A percentile compares a stretch with the other conserved stretches of the same genome.
Evolutionary conservation across 495 filamentous ascomycete species (phyloP).

Genomic region (Lentithecium fluviatile): DNA sequence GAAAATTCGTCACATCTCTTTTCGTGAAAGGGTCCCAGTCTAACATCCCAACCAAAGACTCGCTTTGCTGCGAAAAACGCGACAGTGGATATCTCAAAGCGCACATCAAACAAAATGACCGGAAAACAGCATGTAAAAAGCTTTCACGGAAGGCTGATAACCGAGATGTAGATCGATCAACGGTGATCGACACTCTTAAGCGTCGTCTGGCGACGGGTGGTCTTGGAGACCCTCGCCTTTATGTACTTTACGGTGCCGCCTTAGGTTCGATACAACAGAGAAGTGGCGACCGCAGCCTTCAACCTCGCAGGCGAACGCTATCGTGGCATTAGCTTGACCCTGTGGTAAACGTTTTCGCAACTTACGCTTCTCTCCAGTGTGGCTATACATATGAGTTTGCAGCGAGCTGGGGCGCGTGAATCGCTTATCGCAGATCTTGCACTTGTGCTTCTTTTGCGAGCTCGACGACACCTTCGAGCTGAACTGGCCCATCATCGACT

Average conservation of each 20-base stretch:
- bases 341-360: slow-evolving; percentile 33
- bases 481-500: slow-evolving; percentile 98
- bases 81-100: slow-evolving; percentile 36
- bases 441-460: slow-evolving; percentile 99
- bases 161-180: background rate
- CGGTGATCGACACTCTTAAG: slow-evolving; percentile 7
- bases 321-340: slow-evolving; percentile 42
- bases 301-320: slow-evolving; percentile 91
- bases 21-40: slow-evolving; percentile 20
- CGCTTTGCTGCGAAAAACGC: slow-evolving; percentile 27
- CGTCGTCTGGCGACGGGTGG: slow-evolving; percentile 44
- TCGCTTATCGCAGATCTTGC: slow-evolving; percentile 98
- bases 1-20: slow-evolving; percentile 23
- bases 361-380: slow-evolving; percentile 99
- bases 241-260: slow-evolving; percentile 95
- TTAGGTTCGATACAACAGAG: slow-evolving; percentile 94
- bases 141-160: background rate
- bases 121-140: slow-evolving; percentile 5
- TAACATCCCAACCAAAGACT: slow-evolving; percentile 18
- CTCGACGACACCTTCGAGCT: slow-evolving; percentile 94
- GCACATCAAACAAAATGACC: slow-evolving; percentile 17
- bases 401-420: slow-evolving; percentile 95
- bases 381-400: slow-evolving; percentile 98
- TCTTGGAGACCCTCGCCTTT: slow-evolving; percentile 66
- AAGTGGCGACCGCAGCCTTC: slow-evolving; percentile 96